Base-by-base conservation (phyloP, 768 basidiomycete genomes). In the Suillus plorans region DNA sequence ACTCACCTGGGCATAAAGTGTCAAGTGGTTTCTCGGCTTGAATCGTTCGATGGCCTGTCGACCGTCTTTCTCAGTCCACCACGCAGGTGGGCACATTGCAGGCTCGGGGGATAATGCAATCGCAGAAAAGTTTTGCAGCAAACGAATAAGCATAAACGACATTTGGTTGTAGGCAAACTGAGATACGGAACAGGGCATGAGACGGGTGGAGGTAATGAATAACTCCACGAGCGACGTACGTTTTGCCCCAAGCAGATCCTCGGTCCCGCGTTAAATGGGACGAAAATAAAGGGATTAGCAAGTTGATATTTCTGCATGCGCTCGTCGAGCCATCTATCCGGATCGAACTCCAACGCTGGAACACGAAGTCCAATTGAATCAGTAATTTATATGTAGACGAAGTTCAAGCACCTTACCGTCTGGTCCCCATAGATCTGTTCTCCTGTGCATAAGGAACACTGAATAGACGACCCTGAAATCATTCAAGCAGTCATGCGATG, bases 211-310 rank as follows among this genome's bases (percentile, higher is more conserved):
- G 7, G 16, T 52, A 61, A 45, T 66, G 53, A 63, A 69, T 16
- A 62, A 72, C 73, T 22, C 50, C 60, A 74, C 2, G 4, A 28
- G 8, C 16, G 3, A 52, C 16, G 8, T 52, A 52, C 76, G 66
- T 80, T 77, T 64, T 74, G 77, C 7, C 77, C 77, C 3, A 79
- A 68, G 55, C 77, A 78, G 63, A 77, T 78, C 9, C 76, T 68
- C 18, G 80, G 78, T 6, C 80, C 80, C 0, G 80, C 78, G 41
- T 81, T 80, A 62, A 80, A 80, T 1, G 80, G 80, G 18, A 81
- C 66, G 64, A 81, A 81, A 62, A 79, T 78, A 63, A 70, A 81
- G 0, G 79, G 79, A 58, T 81, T 82, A 1, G 78, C 73, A 5
- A 67, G 72, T 5, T 80, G 68, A 61, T 78, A 74, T 64, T 70